Base-by-base conservation (phyloP, 129 eudicot genomes). In the Arctium lappa region DNA sequence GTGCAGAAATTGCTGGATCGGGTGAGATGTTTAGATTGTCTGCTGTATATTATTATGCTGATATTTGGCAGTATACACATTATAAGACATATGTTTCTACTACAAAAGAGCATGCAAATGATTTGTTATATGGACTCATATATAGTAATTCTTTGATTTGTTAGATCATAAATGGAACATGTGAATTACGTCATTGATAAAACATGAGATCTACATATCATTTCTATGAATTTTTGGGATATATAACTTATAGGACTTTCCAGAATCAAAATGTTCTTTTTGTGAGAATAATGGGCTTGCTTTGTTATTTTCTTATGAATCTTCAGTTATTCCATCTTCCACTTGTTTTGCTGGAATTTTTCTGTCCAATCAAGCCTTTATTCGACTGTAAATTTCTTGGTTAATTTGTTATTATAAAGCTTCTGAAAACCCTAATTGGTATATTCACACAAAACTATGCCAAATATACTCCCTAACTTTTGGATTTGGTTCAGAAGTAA, bases 1-100 rank as follows among this genome's bases (percentile, higher is more conserved):
- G 69, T 96, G 99, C 90, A 85, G 94, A 62, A 96, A 96, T 86
- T 96, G 99, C 89, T 96, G 98, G 98, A 92, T 96, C 78, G 82
- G 98, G 99, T 93, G 72, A 86, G 83, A 44, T 78, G 53, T 40
- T 80, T 70, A 15, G 6, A 39, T 79, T 29, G 11, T 44, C 36
- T 72, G 13, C 39, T 81, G 34, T 48, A 44, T 5, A 73, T 38
- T 81, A 10, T 37, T 1, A 30, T 71, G 66, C 31, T 38, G 56
- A 69, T 16, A 53, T 38, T 73, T 40, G 63, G 16, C 44, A 1
- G 65, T 74, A 36, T 27, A 40, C 34, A 40, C 30, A 16, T 75
- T 63, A 63, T 3, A 81, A 72, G 32, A 30, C 78, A 72, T 44
- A 18, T 22, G 34, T 82, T 65, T 60, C 80, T 73, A 81, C 48